phyloP scores from a whole-genome alignment of 768 basidiomycete genomes.

The Mrakia gelida region DNA sequence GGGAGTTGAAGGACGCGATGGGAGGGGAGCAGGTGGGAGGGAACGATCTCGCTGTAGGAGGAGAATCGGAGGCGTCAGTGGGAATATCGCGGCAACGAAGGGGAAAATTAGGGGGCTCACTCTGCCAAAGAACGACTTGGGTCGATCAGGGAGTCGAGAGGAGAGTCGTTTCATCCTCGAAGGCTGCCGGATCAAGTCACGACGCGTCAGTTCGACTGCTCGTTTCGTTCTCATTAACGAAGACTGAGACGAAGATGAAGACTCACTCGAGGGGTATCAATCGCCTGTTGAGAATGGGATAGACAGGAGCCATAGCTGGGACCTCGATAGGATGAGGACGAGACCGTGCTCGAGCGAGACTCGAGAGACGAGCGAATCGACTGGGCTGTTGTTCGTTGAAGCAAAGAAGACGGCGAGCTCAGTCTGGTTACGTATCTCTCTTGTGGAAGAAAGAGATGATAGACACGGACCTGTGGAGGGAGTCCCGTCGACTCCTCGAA shows the following conservation, averaged over 20 bases:
- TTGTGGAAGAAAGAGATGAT: too few relatives aligned
- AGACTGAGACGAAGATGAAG: not conserved
- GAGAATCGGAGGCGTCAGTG: not conserved
- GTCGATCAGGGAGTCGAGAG: not conserved
- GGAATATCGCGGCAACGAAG: not conserved
- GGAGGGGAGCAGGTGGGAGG: not conserved
- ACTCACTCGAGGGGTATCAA: not conserved
- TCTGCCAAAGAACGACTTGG: not conserved
- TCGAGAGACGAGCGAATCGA: not conserved
- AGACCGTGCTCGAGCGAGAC: not conserved
- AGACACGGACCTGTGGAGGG: not conserved
- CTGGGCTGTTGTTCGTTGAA: not conserved
- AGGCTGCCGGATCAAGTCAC: not conserved
- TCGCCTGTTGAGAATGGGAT: not conserved
- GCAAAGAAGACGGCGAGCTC: too few relatives aligned
- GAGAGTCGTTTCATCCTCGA: not conserved
- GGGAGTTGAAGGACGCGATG: not conserved
- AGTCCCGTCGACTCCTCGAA: not conserved
- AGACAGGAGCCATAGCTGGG: not conserved
- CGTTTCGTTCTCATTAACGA: not conserved
- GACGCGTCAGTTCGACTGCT: not conserved
- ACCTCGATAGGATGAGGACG: not conserved
- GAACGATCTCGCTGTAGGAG: not conserved
- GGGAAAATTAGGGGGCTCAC: not conserved
- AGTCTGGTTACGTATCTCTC: too few relatives aligned